Conservation (phyloP, 2,329 filamentous ascomycete genomes). For the Colletotrichum australisinense region DNA sequence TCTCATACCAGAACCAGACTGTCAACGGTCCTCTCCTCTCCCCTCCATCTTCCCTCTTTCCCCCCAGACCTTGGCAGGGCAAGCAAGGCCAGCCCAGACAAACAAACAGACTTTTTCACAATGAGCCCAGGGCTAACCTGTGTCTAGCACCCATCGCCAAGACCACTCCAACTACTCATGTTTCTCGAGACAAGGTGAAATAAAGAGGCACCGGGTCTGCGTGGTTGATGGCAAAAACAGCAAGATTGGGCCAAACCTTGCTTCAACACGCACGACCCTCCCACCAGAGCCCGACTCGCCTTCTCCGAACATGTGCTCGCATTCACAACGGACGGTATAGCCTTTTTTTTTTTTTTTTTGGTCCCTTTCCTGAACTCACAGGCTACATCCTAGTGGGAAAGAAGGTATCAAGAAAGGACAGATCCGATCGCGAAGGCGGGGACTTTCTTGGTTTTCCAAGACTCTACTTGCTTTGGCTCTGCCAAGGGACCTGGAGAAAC, state of each 20-base stretch:
- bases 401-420: background rate
- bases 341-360: background rate
- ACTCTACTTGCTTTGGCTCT: background rate
- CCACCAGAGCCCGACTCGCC: background rate
- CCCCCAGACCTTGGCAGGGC: background rate
- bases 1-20: background rate
- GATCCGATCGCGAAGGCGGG: background rate
- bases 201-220: background rate
- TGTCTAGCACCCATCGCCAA: background rate
- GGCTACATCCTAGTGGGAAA: background rate
- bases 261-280: background rate
- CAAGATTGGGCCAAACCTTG: background rate
- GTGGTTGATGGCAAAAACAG: background rate
- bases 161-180: background rate
- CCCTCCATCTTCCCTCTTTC: background rate
- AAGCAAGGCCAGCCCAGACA: conserved; percentile 13
- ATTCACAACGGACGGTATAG: background rate
- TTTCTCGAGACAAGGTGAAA: background rate
- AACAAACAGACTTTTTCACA: background rate
- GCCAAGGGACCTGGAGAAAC: background rate
- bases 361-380: no score
- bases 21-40: background rate
- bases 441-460: no score
- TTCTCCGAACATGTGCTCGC: background rate
- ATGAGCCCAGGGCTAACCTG: background rate